Conservation (phyloP, 805 yeast species). For the Scheffersomyces lignosus region DNA sequence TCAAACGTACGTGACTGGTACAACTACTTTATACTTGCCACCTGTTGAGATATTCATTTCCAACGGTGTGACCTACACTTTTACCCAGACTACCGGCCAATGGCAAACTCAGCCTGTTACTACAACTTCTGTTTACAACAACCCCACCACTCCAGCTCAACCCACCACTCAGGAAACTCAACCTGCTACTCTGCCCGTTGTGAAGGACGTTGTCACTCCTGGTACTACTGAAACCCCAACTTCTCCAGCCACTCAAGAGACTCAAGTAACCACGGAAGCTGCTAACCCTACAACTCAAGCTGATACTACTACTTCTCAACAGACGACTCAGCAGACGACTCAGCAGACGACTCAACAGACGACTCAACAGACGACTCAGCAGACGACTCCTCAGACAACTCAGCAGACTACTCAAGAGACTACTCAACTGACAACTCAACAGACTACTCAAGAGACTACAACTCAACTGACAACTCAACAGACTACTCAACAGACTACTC, state of each 20-base stretch:
- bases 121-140: slow-evolving; percentile 27
- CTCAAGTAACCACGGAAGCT: slow-evolving; percentile 11
- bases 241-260: slow-evolving; percentile 11
- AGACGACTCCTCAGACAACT: not conserved
- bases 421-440: not conserved
- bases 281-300: slow-evolving; percentile 13
- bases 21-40: slow-evolving; percentile 50
- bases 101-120: slow-evolving; percentile 36
- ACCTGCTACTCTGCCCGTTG: slow-evolving; percentile 6
- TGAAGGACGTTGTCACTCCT: not conserved
- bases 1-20: slow-evolving; percentile 43
- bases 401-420: not conserved
- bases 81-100: slow-evolving; percentile 36
- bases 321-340: slow-evolving; percentile 1
- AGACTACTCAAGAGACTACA: no score
- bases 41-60: slow-evolving; percentile 54
- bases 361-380: slow-evolving; percentile 1
- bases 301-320: slow-evolving; percentile 5
- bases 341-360: not conserved
- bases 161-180: slow-evolving; percentile 13
- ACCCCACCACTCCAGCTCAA: slow-evolving; percentile 14
- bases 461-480: no score
- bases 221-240: slow-evolving; percentile 2
- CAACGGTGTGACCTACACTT: slow-evolving; percentile 51
- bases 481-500: not conserved